phyloP scores from a whole-genome alignment of 352 stramenopile species.

The Pythium aphanidermatum region DNA sequence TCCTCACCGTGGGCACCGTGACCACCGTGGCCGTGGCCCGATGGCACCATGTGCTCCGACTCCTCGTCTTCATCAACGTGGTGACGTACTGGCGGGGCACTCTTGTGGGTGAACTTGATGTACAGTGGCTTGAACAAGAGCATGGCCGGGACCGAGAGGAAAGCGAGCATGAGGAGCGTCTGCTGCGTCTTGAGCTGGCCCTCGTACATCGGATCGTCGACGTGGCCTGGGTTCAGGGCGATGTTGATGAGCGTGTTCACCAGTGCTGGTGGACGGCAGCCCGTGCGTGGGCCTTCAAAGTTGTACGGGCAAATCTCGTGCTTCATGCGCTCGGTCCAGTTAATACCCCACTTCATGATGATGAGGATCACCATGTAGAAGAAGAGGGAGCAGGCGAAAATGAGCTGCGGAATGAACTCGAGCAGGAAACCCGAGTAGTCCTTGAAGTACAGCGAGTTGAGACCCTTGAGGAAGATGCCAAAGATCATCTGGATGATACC shows the following conservation, averaged over 20 bases:
- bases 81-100: slow-evolving; percentile 46
- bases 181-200: slow-evolving; percentile 88
- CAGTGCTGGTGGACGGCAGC: slow-evolving; percentile 95
- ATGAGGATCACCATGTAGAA: slow-evolving; percentile 99
- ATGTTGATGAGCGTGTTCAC: slow-evolving; percentile 99
- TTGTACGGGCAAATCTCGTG: slow-evolving; percentile 90
- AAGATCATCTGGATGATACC: slow-evolving; percentile 99
- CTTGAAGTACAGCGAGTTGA: slow-evolving; percentile 96
- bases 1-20: slow-evolving; percentile 44
- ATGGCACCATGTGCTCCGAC: slow-evolving; percentile 42
- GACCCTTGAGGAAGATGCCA: slow-evolving; percentile 94
- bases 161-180: slow-evolving; percentile 91
- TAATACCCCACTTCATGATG: slow-evolving; percentile 98
- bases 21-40: slow-evolving; percentile 23
- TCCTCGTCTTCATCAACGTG: slow-evolving; percentile 80
- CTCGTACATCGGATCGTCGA: slow-evolving; percentile 95
- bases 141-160: slow-evolving; percentile 95
- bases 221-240: slow-evolving; percentile 89
- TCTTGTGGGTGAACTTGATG: slow-evolving; percentile 63
- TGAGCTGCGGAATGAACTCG: slow-evolving; percentile 96
- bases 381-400: slow-evolving; percentile 97
- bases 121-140: slow-evolving; percentile 95
- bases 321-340: slow-evolving; percentile 96
- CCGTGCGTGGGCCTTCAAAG: slow-evolving; percentile 91
- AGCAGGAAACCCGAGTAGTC: slow-evolving; percentile 95